Base-by-base conservation (phyloP, 352 stramenopile species). In the Globisporangium rhizosaccharum region DNA sequence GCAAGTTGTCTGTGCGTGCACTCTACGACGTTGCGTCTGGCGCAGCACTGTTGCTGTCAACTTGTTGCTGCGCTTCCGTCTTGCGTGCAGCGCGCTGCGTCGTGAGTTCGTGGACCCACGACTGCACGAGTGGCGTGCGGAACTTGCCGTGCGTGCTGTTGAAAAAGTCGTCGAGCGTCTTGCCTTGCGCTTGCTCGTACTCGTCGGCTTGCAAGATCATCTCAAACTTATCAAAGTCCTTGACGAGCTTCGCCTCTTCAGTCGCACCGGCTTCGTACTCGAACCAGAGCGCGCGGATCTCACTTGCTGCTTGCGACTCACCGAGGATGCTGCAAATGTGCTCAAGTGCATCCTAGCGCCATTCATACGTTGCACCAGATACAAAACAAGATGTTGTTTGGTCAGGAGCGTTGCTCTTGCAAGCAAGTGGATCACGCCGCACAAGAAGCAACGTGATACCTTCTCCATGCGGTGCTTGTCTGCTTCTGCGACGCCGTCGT, bases 161-260 rank as follows among this genome's bases (percentile, higher is more conserved):
- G 68, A 93, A 93, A 58, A 93, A 93, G 55, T 91, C 79, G 44
- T 90, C 70, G 7, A 93, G 68, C 42, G 67, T 53, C 15, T 82
- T 67, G 51, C 74, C 67, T 61, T 93, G 81, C 20, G 69, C 81
- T 37, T 71, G 71, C 57, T 98, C 92, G 67, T 98, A 98, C 51
- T 97, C 88, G 53, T 97, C 76, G 11, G 92, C 92, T 65, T 98
- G 92, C 52, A 98, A 66, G 48, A 97, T 96, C 90, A 98, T 98
- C 69, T 98, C 92, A 57, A 98, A 93, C 69, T 97, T 97, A 68
- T 98, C 92, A 71, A 98, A 94, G 67, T 98, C 92, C 72, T 97
- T 97, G 58, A 98, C 86, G 39, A 97, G 80, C 60, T 86, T 85
- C 18, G 92, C 86, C 63, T 97, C 89, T 50, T 89, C 72, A 0